Base-by-base conservation (phyloP, 768 basidiomycete genomes). In the Termitomyces sp. region DNA sequence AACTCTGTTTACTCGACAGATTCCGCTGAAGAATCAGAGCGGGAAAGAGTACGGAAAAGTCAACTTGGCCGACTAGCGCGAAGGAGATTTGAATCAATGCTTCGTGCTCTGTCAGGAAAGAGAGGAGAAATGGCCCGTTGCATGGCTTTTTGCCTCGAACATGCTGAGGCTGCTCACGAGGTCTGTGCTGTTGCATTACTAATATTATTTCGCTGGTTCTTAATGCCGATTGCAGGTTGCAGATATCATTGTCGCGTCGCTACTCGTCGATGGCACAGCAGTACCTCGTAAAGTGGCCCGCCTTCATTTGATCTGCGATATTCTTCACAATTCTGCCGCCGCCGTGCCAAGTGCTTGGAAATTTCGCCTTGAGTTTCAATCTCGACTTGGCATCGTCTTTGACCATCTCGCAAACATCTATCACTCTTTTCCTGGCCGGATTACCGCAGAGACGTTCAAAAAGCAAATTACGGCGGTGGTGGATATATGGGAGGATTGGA, bases 401-500 rank as follows among this genome's bases (percentile, higher is more conserved):
- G 95, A 97, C 69, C 97, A 99, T 72, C 81, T 99, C 36, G 91
- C 90, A 29, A 91, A 88, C 50, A 93, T 99, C 57, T 95, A 97
- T 70, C 91, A 94, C 63, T 95, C 95, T 8, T 98, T 98, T 72
- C 94, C 95, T 2, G 96, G 96, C 2, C 83, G 94, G 54, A 95
- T 99, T 72, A 96, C 95, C 2, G 96, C 96, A 12, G 96, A 98
- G 66, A 88, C 90, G 1, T 99, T 98, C 82, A 96, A 91, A 77
- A 89, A 89, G 66, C 94, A 98, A 73, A 93, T 98, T 61, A 87
- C 86, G 5, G 78, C 87, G 8, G 86, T 98, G 17, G 82, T 98
- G 5, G 96, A 98, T 68, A 89, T 98, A 36, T 98, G 97, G 95
- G 97, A 98, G 70, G 90, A 97, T 71, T 96, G 96, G 95, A 96